These are phyloP conservation scores for Chamaenerion angustifolium DNA, from an alignment of 345 rosid species.

Conservation along the genomic window DNA sequence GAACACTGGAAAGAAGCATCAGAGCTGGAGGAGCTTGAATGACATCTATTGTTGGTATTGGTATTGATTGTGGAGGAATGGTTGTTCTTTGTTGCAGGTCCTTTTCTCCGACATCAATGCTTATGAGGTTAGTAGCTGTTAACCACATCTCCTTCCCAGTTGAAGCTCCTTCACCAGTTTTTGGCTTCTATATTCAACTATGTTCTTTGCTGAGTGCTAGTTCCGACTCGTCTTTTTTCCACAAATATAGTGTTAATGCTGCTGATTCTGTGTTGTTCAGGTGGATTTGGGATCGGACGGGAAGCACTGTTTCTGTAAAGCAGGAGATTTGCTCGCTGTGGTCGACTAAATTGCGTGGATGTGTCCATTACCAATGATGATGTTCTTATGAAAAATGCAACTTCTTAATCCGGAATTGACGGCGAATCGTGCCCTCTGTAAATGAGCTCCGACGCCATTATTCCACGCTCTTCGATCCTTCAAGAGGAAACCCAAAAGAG, in stretches of 20 bases:
- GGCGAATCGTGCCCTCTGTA: too few species aligned
- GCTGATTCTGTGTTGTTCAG: slow-evolving; percentile 26
- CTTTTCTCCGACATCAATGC: slow-evolving; percentile 80
- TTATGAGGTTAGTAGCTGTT: slow-evolving; percentile 39
- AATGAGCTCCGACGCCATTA: too few species aligned
- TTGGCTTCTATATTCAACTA: too few species aligned
- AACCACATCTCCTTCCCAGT: neutral
- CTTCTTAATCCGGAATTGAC: too few species aligned
- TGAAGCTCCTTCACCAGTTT: neutral
- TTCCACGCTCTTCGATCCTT: too few species aligned
- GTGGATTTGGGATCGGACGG: slow-evolving; percentile 62
- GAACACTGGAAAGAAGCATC: too few species aligned
- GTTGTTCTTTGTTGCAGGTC: slow-evolving; percentile 68
- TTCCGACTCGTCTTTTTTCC: too few species aligned
- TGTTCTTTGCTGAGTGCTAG: neutral
- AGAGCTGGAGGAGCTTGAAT: too few species aligned
- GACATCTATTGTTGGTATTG: too few species aligned
- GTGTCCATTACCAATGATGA: too few species aligned
- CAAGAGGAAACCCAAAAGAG: too few species aligned
- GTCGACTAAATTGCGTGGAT: slow-evolving; percentile 30
- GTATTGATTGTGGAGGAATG: neutral
- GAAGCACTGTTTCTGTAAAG: slow-evolving; percentile 69
- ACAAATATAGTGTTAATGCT: neutral
- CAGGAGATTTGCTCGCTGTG: slow-evolving; percentile 69
- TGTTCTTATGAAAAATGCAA: too few species aligned